Conservation (phyloP, 2,329 filamentous ascomycete species). For the Chrysosporium keratinophilum region DNA sequence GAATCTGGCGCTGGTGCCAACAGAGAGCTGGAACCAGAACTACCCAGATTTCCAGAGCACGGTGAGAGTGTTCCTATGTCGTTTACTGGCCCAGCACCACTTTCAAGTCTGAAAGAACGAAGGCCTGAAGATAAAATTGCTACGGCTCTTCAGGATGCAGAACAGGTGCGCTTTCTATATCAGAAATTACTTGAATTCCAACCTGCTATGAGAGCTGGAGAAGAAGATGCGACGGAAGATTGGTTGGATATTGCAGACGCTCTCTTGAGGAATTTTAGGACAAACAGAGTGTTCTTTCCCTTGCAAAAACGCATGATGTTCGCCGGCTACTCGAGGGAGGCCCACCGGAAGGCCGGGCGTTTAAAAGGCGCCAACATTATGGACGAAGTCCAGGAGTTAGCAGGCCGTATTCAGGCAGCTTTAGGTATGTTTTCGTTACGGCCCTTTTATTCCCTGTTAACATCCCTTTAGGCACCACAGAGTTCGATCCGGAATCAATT, state of each 20-base stretch:
- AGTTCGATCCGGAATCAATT: slow-evolving; percentile 21
- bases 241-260: slow-evolving; percentile 51
- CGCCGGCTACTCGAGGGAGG: slow-evolving; percentile 38
- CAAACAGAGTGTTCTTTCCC: slow-evolving; percentile 51
- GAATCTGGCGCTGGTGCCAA: slow-evolving; percentile 17
- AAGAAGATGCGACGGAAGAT: slow-evolving; percentile 42
- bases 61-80: slow-evolving; percentile 16
- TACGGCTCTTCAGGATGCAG: slow-evolving; percentile 1
- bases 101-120: background rate
- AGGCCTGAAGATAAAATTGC: background rate
- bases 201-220: slow-evolving; percentile 40
- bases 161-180: slow-evolving; percentile 36
- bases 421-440: slow-evolving; percentile 26
- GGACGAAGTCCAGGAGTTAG: slow-evolving; percentile 37
- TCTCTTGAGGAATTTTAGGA: slow-evolving; percentile 51
- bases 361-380: slow-evolving; percentile 30
- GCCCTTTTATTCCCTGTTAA: background rate
- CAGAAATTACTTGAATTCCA: slow-evolving; percentile 40
- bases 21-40: slow-evolving; percentile 19
- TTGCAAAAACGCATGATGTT: slow-evolving; percentile 43
- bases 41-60: slow-evolving; percentile 16
- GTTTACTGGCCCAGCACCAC: background rate
- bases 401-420: slow-evolving; percentile 34
- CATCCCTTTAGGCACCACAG: slow-evolving; percentile 10
- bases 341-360: slow-evolving; percentile 30